These are phyloP conservation scores for Boletus eberwhitei DNA, from an alignment of 768 basidiomycete species.

Conservation along the genomic window DNA sequence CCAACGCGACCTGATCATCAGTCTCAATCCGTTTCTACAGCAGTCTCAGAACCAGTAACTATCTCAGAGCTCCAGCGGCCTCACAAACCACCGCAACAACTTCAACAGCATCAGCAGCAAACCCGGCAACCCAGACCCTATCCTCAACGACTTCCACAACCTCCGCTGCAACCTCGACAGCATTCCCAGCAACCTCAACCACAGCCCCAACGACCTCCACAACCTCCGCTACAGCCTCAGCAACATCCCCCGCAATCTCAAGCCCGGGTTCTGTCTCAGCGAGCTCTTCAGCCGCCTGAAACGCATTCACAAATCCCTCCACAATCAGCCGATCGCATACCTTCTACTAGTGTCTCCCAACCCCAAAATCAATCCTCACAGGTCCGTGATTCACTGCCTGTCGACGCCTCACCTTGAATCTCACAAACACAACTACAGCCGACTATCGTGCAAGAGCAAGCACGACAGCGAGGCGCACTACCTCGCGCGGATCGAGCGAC, in stretches of 20 bases:
- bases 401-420: neutral
- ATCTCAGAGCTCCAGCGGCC: neutral
- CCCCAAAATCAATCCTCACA: neutral
- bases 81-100: neutral
- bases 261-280: neutral
- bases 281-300: slow-evolving; percentile 1
- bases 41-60: neutral
- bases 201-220: neutral
- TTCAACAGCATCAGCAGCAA: neutral
- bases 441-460: slow-evolving; percentile 5
- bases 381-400: neutral
- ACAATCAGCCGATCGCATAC: neutral
- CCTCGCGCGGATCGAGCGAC: slow-evolving; percentile 5
- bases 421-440: neutral
- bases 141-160: slow-evolving; percentile 1
- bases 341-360: neutral
- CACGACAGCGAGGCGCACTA: neutral
- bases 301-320: neutral
- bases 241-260: neutral
- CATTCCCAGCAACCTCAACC: neutral
- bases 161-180: neutral
- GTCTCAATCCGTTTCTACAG: neutral
- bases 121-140: neutral
- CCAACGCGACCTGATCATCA: neutral
- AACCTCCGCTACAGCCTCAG: neutral